A percentile compares a stretch with the other conserved stretches of the same genome.
These are phyloP conservation scores for Beauveria sp. DNA, from an alignment of 2,329 filamentous ascomycete genomes.

Conservation along the genomic window DNA sequence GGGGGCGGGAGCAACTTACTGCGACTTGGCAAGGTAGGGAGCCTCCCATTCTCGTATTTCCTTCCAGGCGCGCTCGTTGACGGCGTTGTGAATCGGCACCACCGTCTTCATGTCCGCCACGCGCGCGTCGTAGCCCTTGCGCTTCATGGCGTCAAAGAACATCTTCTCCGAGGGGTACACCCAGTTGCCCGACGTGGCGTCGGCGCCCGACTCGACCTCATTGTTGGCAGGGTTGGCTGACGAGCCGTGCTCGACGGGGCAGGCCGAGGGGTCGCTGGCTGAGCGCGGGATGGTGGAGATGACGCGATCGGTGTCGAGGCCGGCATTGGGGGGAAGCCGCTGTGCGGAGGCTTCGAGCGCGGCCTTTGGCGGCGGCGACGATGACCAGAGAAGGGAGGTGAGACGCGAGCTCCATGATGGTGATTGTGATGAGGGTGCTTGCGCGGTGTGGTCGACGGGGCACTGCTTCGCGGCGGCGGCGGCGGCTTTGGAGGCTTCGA, in stretches of 20 bases:
- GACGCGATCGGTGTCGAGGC: slow-evolving; percentile 60
- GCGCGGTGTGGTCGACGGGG: slow-evolving; percentile 27
- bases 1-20: slow-evolving; percentile 32
- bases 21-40: slow-evolving; percentile 50
- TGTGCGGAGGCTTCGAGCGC: slow-evolving; percentile 13
- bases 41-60: slow-evolving; percentile 88
- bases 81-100: slow-evolving; percentile 95
- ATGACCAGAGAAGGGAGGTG: slow-evolving; percentile 32
- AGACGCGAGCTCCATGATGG: slow-evolving; percentile 38
- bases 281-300: slow-evolving; percentile 73
- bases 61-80: slow-evolving; percentile 92
- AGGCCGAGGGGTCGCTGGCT: slow-evolving; percentile 26
- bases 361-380: slow-evolving; percentile 21
- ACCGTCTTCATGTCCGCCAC: slow-evolving; percentile 80
- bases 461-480: slow-evolving; percentile 16
- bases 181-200: slow-evolving; percentile 75
- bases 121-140: slow-evolving; percentile 70
- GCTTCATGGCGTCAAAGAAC: slow-evolving; percentile 95
- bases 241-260: slow-evolving; percentile 33
- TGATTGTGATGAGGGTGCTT: slow-evolving; percentile 14
- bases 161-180: slow-evolving; percentile 94
- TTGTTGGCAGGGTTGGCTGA: slow-evolving; percentile 54
- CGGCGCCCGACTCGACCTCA: slow-evolving; percentile 69
- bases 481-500: slow-evolving; percentile 31
- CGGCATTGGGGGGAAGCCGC: slow-evolving; percentile 7